Base-by-base conservation (phyloP, 371 early-diverging fungal species). In the Synchytrium microbalum region DNA sequence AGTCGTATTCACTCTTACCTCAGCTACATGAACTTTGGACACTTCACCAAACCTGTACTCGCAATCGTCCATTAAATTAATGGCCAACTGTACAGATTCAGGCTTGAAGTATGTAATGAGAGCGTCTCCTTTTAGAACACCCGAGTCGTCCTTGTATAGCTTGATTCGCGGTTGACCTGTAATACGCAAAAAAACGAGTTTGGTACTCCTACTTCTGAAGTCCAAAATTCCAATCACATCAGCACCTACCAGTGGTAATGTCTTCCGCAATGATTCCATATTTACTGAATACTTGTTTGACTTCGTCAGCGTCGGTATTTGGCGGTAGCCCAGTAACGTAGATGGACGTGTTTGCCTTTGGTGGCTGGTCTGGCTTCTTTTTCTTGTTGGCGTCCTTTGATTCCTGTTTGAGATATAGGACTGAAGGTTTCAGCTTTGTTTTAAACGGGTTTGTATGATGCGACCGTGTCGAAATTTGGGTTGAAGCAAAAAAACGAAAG, bases 261-360 rank as follows among this genome's bases (percentile, higher is more conserved):
- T 92, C 95, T 58, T 91, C 91, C 88, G 92, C 86, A 32, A 96
- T 85, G 1, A 95, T 82, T 28, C 96, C 97, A 64, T 85, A 94
- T 68, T 92, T 93, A 33, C 81, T 79, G 72, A 95, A 96, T 2
- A 78, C 77, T 13, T 83, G 81, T 53, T 79, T 76, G 32, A 96
- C 69, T 65, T 96, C 96, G 0, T 88, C 87, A 10, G 84, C 67
- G 0, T 90, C 88, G 1, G 82, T 78, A 69, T 95, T 93, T n/a
- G 68, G 62, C 1, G 96, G 97, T 28, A 95, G 76, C 13, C 89
- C 88, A 1, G 91, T 86, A 0, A 96, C 84, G 75, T 94, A 96
- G 2, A 95, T 84, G 0, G 91, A 87, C 0, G 92, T 90, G 58
- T 79, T 84, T 1, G 82, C n/a, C n/a, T n/a, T n/a, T n/a, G n/a